Base-by-base conservation (phyloP, 768 basidiomycete genomes). In the Pleurotus eryngii region DNA sequence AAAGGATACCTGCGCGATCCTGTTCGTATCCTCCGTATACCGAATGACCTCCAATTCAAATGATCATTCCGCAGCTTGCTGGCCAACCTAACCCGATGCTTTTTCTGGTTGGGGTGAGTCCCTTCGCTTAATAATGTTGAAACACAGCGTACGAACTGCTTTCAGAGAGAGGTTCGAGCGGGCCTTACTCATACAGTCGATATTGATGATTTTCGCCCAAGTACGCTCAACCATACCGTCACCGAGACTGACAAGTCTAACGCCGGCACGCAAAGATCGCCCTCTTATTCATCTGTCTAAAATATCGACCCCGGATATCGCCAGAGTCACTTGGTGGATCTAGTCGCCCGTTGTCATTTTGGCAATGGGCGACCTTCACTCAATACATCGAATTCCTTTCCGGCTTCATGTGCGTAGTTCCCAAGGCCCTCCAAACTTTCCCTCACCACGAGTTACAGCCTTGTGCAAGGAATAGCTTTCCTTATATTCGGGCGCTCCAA, bases 71-170 rank as follows among this genome's bases (percentile, higher is more conserved):
- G 37, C 39, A 91, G 90, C 63, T 76, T 92, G 30, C 77, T 90
- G 58, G 90, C 91, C 49, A 94, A 94, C 70, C 91, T 93, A 54
- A 87, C 88, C 22, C 80, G 92, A 65, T 94, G 92, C 70, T 94
- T 92, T 77, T 94, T 93, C 73, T 94, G 92, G 92, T 73, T 94
- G 37, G 92, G 92, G 55, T 56, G 80, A 60, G 26, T 72, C 61
- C 47, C 46, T 26, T 11, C 3, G 17, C 42, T 11, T 5, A 43
- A 24, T 38, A 14, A 22, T 55, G 7, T 42, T 27, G 8, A 15
- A 38, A 24, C 26, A n/a, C 22, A 14, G 20, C 38, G 61, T 15
- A 60, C 58, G 57, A 38, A 57, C 20, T n/a, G 7, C 39, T 42
- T 24, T 17, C 60, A 82, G 80, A 56, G 76, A 86, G 39, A 88